Base-by-base conservation (phyloP, 2,329 filamentous ascomycete species). In the Penicillium psychrosexuale region DNA sequence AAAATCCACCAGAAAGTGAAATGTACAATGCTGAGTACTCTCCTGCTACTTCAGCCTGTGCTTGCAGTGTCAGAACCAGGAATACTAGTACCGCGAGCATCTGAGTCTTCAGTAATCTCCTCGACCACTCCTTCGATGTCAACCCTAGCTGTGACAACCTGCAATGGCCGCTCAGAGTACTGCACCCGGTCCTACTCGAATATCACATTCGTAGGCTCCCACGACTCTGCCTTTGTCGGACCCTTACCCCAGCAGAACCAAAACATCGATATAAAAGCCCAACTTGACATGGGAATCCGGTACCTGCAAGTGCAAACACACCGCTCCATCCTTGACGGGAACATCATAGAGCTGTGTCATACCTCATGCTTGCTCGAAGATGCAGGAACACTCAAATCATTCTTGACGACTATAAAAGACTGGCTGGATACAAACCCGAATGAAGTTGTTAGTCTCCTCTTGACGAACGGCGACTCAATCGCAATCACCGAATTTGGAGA, bases 241-340 rank as follows among this genome's bases (percentile, higher is more conserved):
- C 61, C 75, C 47, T 63, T 78, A 8, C 77, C 78, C 1, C 71
- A 77, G 54, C 73, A 86, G 56, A 86, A 87, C 69, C 86, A 89
- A 66, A 81, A 82, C 58, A 76, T 84, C 47, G 77, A 80, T 5
- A 79, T 85, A 24, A 79, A 78, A 24, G 72, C 75, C 2, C 85
- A 88, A 66, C 76, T 89, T 9, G 72, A 82, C 48, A 73, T 82
- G 31, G 86, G 86, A 15, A 80, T 89, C 38, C 81, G 86, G 22
- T 85, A 85, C 60, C 72, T 89, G 12, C 82, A 86, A 64, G 83
- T 80, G 27, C 85, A 88, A 69, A 84, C 84, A 3, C 86, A 86
- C 64, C 61, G 66, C 33, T 72, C 79, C 36, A 70, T 78, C 51
- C 66, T 77, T 49, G 71, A 78, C 51, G 56, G 63, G n/a, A 79